Percentiles rank a stretch among this genome's conserved stretches.
Evolutionary conservation across 177 flowering plant genomes (phyloP).

Genomic region (Telopea speciosissima): DNA sequence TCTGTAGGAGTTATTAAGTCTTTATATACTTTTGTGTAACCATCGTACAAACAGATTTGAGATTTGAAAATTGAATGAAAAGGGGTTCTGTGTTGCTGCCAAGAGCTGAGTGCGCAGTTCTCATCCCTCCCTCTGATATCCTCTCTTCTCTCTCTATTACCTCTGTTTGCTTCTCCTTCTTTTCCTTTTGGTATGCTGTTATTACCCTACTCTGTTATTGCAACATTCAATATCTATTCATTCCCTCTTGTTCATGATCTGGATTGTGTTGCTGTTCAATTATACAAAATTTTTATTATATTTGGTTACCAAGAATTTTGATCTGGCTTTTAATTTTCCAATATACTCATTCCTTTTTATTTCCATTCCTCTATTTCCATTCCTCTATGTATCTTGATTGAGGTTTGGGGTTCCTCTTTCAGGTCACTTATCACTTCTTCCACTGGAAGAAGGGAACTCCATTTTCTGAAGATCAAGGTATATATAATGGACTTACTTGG

Average conservation of each 20-base stretch:
- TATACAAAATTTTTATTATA: too few species aligned
- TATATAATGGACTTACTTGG: slow-evolving; percentile 90
- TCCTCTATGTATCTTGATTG: neutral
- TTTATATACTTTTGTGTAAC: too few species aligned
- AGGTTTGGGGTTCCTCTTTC: slow-evolving; percentile 7
- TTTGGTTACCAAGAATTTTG: neutral
- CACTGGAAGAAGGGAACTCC: slow-evolving; percentile 99
- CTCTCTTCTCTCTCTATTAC: too few species aligned
- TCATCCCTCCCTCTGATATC: too few species aligned
- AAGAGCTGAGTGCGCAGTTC: too few species aligned
- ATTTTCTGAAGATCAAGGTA: slow-evolving; percentile 97
- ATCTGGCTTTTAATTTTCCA: neutral
- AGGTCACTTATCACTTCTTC: slow-evolving; percentile 88
- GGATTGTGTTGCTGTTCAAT: neutral
- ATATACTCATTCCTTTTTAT: neutral
- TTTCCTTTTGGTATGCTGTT: neutral
- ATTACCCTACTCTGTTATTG: too few species aligned
- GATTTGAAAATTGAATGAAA: too few species aligned
- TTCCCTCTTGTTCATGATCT: neutral
- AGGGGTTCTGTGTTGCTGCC: too few species aligned
- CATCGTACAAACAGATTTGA: too few species aligned
- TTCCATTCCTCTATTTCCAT: too few species aligned
- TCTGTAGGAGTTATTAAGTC: too few species aligned
- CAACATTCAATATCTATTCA: neutral
- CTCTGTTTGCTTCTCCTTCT: too few species aligned